Conservation (phyloP, 306 rosid species). For the Gynostemma pentaphyllum region DNA sequence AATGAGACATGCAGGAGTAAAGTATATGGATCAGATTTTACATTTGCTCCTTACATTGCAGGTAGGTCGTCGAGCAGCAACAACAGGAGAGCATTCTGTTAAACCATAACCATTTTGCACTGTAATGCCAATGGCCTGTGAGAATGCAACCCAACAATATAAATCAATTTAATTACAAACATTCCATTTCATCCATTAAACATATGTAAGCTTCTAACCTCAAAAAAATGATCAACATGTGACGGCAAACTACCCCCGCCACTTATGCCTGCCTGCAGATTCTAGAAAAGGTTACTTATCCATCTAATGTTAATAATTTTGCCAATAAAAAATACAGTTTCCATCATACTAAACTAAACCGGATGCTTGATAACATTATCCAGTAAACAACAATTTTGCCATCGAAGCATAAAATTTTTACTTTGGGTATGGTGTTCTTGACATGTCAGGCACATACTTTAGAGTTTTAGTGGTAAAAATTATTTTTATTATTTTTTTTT, state of each 20-base stretch:
- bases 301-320: conserved; percentile 3
- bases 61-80: conserved; percentile 61
- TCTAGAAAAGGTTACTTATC: conserved; percentile 19
- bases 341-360: neutral
- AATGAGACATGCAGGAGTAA: neutral
- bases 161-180: neutral
- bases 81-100: conserved; percentile 82
- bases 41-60: conserved; percentile 49
- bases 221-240: conserved; percentile 75
- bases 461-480: neutral
- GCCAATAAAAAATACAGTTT: conserved; percentile 9
- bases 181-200: neutral
- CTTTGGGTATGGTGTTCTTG: neutral
- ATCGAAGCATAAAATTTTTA: neutral
- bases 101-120: conserved; percentile 93
- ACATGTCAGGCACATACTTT: neutral
- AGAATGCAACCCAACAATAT: conserved; percentile 5
- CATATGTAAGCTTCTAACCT: conserved; percentile 39
- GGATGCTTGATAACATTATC: neutral
- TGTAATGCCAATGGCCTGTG: conserved; percentile 78
- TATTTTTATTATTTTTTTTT: neutral
- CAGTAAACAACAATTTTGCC: neutral
- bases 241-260: conserved; percentile 87
- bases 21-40: neutral
- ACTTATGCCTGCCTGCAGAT: conserved; percentile 79